Conservation (phyloP, 2,329 filamentous ascomycete species). For the Neofusicoccum laricinum region DNA sequence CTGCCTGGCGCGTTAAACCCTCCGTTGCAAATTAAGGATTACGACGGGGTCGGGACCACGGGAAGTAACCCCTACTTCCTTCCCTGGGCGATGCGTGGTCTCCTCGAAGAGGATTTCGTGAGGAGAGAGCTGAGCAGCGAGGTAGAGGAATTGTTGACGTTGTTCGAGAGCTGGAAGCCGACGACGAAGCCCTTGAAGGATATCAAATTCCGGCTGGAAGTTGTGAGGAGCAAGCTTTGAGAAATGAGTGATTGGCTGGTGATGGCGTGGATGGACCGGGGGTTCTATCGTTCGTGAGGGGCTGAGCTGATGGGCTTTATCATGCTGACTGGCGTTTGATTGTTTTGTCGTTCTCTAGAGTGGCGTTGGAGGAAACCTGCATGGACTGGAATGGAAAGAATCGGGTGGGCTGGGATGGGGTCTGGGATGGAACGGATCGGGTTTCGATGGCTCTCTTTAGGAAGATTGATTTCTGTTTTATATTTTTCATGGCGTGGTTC, state of each 20-base stretch:
- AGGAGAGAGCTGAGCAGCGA: conserved; percentile 76
- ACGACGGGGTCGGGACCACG: conserved; percentile 25
- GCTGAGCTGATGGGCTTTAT: background rate
- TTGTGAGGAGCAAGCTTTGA: conserved; percentile 77
- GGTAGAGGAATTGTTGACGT: conserved; percentile 71
- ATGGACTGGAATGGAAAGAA: too few relatives aligned
- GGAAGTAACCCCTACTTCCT: conserved; percentile 81
- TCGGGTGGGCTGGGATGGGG: background rate
- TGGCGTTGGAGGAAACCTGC: background rate
- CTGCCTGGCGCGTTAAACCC: conserved; percentile 26
- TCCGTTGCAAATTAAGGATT: conserved; percentile 32
- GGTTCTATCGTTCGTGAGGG: background rate
- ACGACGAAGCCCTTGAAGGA: conserved; percentile 88
- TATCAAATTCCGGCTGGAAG: conserved; percentile 91
- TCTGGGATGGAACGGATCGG: background rate
- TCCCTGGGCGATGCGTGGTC: conserved; percentile 91
- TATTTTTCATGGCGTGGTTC: background rate
- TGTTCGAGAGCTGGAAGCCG: conserved; percentile 95
- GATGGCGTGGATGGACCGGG: background rate
- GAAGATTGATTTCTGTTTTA: background rate
- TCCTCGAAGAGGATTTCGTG: conserved; percentile 89
- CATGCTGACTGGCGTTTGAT: background rate
- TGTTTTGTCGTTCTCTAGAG: background rate
- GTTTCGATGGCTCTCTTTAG: background rate
- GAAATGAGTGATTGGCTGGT: background rate